A percentile compares a stretch with the other conserved stretches of the same genome.
Conservation (phyloP, 306 rosid genomes). For the Trichosanthes truncata region DNA sequence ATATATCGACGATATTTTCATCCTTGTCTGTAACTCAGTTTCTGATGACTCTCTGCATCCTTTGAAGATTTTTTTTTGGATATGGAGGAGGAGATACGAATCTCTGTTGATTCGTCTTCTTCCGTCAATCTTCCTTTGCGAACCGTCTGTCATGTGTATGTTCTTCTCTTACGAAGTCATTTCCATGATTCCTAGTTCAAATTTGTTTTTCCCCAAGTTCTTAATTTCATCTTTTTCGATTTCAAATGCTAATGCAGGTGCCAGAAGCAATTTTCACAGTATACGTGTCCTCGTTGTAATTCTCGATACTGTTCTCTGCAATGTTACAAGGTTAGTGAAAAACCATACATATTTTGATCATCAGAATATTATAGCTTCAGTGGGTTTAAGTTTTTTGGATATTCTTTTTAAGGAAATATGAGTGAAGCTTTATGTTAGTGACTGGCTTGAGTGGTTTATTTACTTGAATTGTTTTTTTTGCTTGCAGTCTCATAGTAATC, state of each 20-base stretch:
- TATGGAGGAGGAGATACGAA: constrained; percentile 47
- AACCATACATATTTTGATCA: background rate
- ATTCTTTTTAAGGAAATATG: background rate
- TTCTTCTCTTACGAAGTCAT: background rate
- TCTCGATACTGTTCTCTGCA: constrained; percentile 77
- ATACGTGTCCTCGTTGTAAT: constrained; percentile 94
- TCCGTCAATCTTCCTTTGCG: constrained; percentile 40
- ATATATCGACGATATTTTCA: no score
- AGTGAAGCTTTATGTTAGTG: background rate
- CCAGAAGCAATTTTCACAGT: constrained; percentile 87
- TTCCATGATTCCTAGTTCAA: background rate
- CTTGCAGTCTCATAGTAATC: constrained; percentile 64
- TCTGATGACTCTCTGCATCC: background rate
- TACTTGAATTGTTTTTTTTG: background rate
- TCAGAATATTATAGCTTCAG: background rate
- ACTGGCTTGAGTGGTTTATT: background rate
- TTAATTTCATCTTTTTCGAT: background rate
- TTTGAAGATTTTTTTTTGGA: background rate
- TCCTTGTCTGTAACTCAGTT: background rate
- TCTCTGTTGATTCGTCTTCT: constrained; percentile 43
- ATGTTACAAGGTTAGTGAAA: constrained; percentile 62
- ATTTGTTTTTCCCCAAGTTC: background rate
- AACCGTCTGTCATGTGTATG: constrained; percentile 76
- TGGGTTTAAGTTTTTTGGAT: background rate
- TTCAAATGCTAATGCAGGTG: constrained; percentile 34